Evolutionary conservation across 345 rosid species (phyloP).

Genomic region (Brassica napus): DNA sequence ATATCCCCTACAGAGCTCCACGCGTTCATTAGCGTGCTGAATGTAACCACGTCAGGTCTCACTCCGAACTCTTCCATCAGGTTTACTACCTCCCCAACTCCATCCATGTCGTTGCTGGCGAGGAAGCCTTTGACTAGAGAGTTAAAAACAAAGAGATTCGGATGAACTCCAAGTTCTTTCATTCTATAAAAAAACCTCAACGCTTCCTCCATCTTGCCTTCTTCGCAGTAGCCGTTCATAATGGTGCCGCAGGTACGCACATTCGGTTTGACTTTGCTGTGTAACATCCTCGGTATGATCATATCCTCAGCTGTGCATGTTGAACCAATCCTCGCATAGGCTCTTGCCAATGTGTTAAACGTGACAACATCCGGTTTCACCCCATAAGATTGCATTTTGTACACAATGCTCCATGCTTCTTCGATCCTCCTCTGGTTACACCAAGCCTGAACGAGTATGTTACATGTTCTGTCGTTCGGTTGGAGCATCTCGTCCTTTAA

Average conservation of each 20-base stretch:
- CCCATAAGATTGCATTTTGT: constrained; percentile 71
- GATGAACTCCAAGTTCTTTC: constrained; percentile 83
- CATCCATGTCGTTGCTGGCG: constrained; percentile 53
- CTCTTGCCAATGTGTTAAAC: constrained; percentile 74
- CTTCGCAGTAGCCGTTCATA: constrained; percentile 78
- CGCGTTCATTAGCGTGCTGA: constrained; percentile 90
- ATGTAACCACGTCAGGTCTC: constrained; percentile 79
- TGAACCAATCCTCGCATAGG: constrained; percentile 65
- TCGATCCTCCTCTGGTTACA: constrained; percentile 61
- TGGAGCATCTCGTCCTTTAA: constrained; percentile 52
- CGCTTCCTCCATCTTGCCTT: constrained; percentile 78
- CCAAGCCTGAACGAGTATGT: constrained; percentile 81
- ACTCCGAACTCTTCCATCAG: constrained; percentile 71
- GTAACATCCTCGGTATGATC: constrained; percentile 72
- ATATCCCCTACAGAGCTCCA: constrained; percentile 87
- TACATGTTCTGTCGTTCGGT: constrained; percentile 79
- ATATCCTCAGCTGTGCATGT: constrained; percentile 68
- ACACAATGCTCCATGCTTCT: constrained; percentile 77
- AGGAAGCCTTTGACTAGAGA: constrained; percentile 85
- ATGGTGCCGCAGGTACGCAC: constrained; percentile 85
- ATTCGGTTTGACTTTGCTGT: constrained; percentile 61
- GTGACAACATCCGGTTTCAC: constrained; percentile 80
- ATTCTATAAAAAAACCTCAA: constrained; percentile 68
- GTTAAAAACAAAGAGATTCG: constrained; percentile 82
- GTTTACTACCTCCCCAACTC: constrained; percentile 77